Evolutionary conservation across 2,329 filamentous ascomycete genomes (phyloP), one percentile per base, ranked within the genome.

Genomic region (Albifimbria verrucaria): DNA sequence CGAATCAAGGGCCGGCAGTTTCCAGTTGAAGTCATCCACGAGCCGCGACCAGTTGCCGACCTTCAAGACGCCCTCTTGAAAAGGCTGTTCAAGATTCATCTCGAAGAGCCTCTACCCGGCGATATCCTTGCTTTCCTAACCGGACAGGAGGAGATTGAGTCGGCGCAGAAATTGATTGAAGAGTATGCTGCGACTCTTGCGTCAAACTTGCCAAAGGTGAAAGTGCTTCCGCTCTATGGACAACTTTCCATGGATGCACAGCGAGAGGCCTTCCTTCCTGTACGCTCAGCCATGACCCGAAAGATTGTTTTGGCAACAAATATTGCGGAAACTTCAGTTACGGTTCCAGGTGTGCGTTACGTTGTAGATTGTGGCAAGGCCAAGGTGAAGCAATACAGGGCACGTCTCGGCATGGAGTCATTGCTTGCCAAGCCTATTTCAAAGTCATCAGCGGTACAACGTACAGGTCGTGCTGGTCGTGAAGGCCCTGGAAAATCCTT

Each of bases 251-350:
- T 94, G 60, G 83, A 87, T 50, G 88, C 89, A 0, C 94, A 99
- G 62, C 89, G 96, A 59, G 82, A 85, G 21, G 92, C 95, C 10
- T 97, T 99, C 68, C 78, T 87, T 51, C 88, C 89, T 1, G 81
- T 89, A 21, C 83, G 83, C 52, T 82, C 85, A 2, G 78, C 79
- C n/a, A 81, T 79, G 52, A 95, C 90, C 0, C 82, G 94, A 43
- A 97, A 97, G 66, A 81, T 97, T 12, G 92, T 99, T 0, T 76
- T 99, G 1, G 88, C 92, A 0, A 99, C 94, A 15, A 99, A 99
- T 65, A 97, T 99, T 62, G 94, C 94, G n/a, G 94, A 99, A 69
- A 97, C 94, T 0, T 97, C 94, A 1, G 89, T 99, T 54, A 99
- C 94, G 0, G 92, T 99, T 0, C 89, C 93, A 0, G 94, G 94